Base-by-base conservation (phyloP, 768 basidiomycete species). In the Asterophora lycoperdoides region DNA sequence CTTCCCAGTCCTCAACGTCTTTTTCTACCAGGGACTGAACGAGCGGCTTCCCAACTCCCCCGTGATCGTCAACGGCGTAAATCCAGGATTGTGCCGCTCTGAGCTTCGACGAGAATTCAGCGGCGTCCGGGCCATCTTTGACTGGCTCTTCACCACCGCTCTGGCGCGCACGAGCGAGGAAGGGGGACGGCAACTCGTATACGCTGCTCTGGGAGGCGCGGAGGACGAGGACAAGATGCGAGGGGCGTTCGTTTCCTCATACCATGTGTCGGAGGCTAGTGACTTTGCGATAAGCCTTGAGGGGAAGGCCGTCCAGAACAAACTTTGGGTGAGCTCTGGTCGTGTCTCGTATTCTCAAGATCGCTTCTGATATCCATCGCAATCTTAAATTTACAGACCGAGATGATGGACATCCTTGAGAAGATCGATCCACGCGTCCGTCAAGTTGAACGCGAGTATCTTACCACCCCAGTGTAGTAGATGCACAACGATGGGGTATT, bases 31-130 rank as follows among this genome's bases (percentile, higher is more conserved):
- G 13, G 65, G 65, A 2, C 56, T 78, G 1, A 60, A 56, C 9
- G 63, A 58, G 8, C 62, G 59, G 19, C 57, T 75, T n/a, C 34
- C 57, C 1, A 18, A 52, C 40, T 50, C 53, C 2, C 50, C 64
- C 0, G 48, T 74, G 15, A 67, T 71, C 29, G 63, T 69, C 46
- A 64, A 66, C 48, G 35, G 64, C 29, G 62, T 71, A 23, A 68
- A 70, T 42, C 76, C 76, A 13, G 75, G 74, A 1, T 69, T 63
- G 55, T 73, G 73, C 56, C 43, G 54, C 15, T 74, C 73, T 5
- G 63, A 68, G 17, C 56, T 78, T 1, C 57, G 61, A 0, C 53
- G 68, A 19, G 53, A 60, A 5, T n/a, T 70, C 4, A 36, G 40
- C 1, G 61, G 58, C 0, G 5, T 63, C 18, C 20, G 45, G 20